Evolutionary conservation across 2,329 filamentous ascomycete species (phyloP), one percentile per base, ranked within the genome.

Genomic region (Lachnellula arida): DNA sequence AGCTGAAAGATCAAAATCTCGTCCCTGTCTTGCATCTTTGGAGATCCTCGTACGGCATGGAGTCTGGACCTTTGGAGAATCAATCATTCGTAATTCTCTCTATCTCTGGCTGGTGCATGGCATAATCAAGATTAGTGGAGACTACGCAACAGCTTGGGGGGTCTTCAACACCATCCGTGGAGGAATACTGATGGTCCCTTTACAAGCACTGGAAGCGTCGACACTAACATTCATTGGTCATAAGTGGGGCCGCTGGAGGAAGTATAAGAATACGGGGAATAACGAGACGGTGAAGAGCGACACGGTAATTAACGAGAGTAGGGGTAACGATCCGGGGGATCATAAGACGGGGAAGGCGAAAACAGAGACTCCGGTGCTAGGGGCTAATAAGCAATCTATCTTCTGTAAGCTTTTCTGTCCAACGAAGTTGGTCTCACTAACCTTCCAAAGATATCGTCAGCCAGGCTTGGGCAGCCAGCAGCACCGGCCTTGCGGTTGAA

Each of bases 91-190:
- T 5, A 91, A 90, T 59, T 77, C 82, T 0, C 73, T 91, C 0
- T 90, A 90, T 57, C 78, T 91, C 0, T 90, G 86, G 86, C 75
- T 90, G 0, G 78, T 90, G 0, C 78, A 73, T 51, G 81, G 78
- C 4, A 86, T 91, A n/a, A 78, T 90, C 0, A 72, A 78, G 0
- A 74, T 90, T 56, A 85, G 85, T 0, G 70, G 74, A 0, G 78
- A 81, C 7, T 90, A 90, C 67, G 82, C 86, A 0, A 89, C 86
- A 0, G 85, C 86, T 0, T 91, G 86, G 86, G 82, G 85, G 1
- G 75, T 89, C 8, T 91, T 91, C 72, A 87, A 81, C 53, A 89
- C 85, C 0, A 89, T 91, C 42, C 78, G 86, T 12, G 89, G 86
- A 86, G 87, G 86, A 0, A 73, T 90, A 0, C 74, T 90, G 28